A percentile compares a stretch with the other conserved stretches of the same genome.
phyloP scores from a whole-genome alignment of 768 basidiomycete species.

The Mycena belliarum region DNA sequence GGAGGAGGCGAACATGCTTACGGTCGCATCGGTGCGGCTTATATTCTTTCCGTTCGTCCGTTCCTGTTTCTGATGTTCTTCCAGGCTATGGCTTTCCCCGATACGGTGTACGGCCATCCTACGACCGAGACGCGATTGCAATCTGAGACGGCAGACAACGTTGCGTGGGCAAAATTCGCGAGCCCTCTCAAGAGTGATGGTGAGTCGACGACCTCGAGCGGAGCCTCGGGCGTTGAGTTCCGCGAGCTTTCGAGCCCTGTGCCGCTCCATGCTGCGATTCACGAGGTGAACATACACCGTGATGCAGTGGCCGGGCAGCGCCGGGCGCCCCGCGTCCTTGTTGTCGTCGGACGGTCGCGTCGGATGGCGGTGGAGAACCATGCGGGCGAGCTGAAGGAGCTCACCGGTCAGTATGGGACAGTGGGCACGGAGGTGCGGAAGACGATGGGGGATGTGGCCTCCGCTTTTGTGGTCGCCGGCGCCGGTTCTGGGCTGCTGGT shows the following conservation, averaged over 20 bases:
- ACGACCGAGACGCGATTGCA: conserved; percentile 68
- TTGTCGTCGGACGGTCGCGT: conserved; percentile 75
- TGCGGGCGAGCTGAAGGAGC: conserved; percentile 61
- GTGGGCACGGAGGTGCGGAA: conserved; percentile 68
- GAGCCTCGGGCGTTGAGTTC: conserved; percentile 66
- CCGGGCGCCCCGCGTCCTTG: conserved; percentile 46
- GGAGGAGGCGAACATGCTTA: conserved; percentile 42
- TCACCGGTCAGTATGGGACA: conserved; percentile 57
- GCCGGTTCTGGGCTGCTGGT: conserved; percentile 64
- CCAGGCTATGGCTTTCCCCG: conserved; percentile 47
- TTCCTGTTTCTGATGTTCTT: not conserved
- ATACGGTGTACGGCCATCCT: conserved; percentile 69
- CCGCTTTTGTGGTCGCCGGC: conserved; percentile 68
- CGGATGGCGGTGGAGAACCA: conserved; percentile 76
- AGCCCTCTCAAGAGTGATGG: conserved; percentile 21
- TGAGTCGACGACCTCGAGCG: conserved; percentile 26
- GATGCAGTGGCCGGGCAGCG: conserved; percentile 10
- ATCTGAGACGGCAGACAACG: conserved; percentile 83
- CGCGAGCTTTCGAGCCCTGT: conserved; percentile 50
- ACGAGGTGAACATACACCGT: conserved; percentile 38
- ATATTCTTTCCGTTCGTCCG: not conserved
- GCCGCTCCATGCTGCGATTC: conserved; percentile 61
- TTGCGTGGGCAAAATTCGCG: conserved; percentile 70
- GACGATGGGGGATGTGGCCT: conserved; percentile 85
- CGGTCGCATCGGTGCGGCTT: conserved; percentile 49